Percentiles rank a stretch among this genome's conserved stretches.
Evolutionary conservation across 1,139 yeast genomes (phyloP).

Genomic region (Pichia sp.): DNA sequence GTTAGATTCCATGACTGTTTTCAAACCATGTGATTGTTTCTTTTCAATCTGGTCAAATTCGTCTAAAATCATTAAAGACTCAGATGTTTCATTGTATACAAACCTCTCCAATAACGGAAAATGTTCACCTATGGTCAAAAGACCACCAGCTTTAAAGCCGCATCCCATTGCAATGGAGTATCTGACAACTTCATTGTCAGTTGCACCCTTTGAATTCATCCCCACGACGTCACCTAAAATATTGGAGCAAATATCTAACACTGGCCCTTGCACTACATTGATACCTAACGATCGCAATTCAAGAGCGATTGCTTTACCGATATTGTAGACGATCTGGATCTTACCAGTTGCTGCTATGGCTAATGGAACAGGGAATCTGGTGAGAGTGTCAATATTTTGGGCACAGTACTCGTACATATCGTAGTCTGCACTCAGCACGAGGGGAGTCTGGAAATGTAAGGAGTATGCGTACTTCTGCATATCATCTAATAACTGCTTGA

Average conservation of each 20-base stretch:
- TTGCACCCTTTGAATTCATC: conserved; percentile 57
- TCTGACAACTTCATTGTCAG: conserved; percentile 49
- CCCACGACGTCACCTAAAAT: conserved; percentile 53
- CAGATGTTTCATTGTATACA: conserved; percentile 49
- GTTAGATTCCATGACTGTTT: conserved; percentile 40
- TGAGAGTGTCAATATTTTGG: conserved; percentile 23
- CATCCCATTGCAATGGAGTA: conserved; percentile 49
- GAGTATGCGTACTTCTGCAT: conserved; percentile 50
- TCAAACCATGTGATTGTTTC: conserved; percentile 48
- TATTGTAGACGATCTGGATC: conserved; percentile 42
- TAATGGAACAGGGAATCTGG: conserved; percentile 63
- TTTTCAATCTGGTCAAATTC: conserved; percentile 47
- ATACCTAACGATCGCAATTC: conserved; percentile 52
- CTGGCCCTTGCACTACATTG: conserved; percentile 56
- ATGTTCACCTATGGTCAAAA: conserved; percentile 54
- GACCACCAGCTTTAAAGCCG: conserved; percentile 52
- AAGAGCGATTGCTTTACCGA: conserved; percentile 48
- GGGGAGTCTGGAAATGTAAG: conserved; percentile 48
- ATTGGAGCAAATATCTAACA: conserved; percentile 54
- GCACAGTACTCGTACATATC: conserved; percentile 39
- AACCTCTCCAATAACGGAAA: conserved; percentile 67
- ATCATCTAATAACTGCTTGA: conserved; percentile 44
- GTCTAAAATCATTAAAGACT: conserved; percentile 55
- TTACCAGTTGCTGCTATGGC: conserved; percentile 55
- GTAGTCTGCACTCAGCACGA: conserved; percentile 37